These are phyloP conservation scores for Ceratobasidium sp. DNA, from an alignment of 1,284 basidiomycete genomes.

Conservation along the genomic window DNA sequence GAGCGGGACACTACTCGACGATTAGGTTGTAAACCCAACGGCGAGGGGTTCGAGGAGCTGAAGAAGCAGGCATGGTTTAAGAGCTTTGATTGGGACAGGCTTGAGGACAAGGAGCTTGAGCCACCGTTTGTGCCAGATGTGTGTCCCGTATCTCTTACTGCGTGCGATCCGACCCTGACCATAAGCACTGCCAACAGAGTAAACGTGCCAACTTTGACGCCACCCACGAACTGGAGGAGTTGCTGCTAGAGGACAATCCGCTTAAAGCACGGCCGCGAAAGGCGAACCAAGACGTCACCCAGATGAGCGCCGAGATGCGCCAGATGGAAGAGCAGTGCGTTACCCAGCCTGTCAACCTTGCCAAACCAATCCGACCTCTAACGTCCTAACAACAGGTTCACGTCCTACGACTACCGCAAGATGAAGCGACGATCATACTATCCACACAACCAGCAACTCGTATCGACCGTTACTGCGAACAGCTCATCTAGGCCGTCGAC, in stretches of 20 bases:
- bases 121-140: constrained; percentile 95
- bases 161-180: constrained; percentile 48
- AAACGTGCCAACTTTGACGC: constrained; percentile 99
- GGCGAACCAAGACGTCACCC: constrained; percentile 83
- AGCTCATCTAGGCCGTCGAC: constrained; percentile 42
- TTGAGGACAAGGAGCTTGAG: constrained; percentile 79
- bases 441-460: constrained; percentile 74
- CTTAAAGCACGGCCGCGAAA: constrained; percentile 93
- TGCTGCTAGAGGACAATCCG: constrained; percentile 95
- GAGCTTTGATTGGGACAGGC: constrained; percentile 82
- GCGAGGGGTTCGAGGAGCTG: constrained; percentile 80
- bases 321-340: constrained; percentile 98
- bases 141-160: constrained; percentile 49
- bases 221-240: constrained; percentile 97
- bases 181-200: constrained; percentile 59
- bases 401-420: constrained; percentile 73
- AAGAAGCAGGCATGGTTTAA: constrained; percentile 87
- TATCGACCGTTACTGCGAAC: constrained; percentile 48
- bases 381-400: constrained; percentile 62
- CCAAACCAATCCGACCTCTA: not conserved
- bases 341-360: not conserved
- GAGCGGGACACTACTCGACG: constrained; percentile 84
- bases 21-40: constrained; percentile 77
- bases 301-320: constrained; percentile 86
- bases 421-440: constrained; percentile 76